Evolutionary conservation across 140 eudicot genomes (phyloP).

Genomic region (Erigeron philadelphicus): DNA sequence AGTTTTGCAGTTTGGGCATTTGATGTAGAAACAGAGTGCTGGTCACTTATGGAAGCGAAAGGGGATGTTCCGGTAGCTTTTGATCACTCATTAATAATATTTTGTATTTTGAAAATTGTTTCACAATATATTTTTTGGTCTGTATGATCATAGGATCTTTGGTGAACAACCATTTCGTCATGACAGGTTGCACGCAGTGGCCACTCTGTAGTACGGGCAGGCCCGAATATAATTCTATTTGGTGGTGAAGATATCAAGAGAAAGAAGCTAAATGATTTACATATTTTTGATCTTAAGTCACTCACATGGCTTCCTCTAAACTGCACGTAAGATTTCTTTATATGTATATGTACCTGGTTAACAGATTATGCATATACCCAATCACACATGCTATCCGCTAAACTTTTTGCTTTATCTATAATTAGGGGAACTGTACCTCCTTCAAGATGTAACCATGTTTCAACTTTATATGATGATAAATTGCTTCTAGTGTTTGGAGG

Average conservation of each 20-base stretch:
- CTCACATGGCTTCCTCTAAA: slow-evolving; percentile 98
- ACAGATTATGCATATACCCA: slow-evolving; percentile 1
- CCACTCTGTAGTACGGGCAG: slow-evolving; percentile 90
- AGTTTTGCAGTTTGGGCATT: slow-evolving; percentile 86
- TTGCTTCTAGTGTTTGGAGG: slow-evolving; percentile 87
- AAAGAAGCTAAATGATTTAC: slow-evolving; percentile 80
- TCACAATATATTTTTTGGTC: background rate
- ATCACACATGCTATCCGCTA: background rate
- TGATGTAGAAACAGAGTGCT: slow-evolving; percentile 79
- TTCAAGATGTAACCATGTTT: slow-evolving; percentile 84
- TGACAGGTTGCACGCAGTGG: slow-evolving; percentile 85
- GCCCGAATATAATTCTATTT: slow-evolving; percentile 64
- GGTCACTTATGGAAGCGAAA: slow-evolving; percentile 94
- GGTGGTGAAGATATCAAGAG: slow-evolving; percentile 93
- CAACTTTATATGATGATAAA: slow-evolving; percentile 90
- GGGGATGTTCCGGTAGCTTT: slow-evolving; percentile 80
- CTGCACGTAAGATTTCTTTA: slow-evolving; percentile 65
- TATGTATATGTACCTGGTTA: background rate
- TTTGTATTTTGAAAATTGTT: background rate
- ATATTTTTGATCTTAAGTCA: slow-evolving; percentile 97
- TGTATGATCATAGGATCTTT: slow-evolving; percentile 12
- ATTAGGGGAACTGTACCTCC: slow-evolving; percentile 84
- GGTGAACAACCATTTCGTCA: slow-evolving; percentile 6
- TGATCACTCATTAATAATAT: background rate
- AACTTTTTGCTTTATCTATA: slow-evolving; percentile 15